Base-by-base conservation (phyloP, 305 asterid species). In the Solanum hybrid region DNA sequence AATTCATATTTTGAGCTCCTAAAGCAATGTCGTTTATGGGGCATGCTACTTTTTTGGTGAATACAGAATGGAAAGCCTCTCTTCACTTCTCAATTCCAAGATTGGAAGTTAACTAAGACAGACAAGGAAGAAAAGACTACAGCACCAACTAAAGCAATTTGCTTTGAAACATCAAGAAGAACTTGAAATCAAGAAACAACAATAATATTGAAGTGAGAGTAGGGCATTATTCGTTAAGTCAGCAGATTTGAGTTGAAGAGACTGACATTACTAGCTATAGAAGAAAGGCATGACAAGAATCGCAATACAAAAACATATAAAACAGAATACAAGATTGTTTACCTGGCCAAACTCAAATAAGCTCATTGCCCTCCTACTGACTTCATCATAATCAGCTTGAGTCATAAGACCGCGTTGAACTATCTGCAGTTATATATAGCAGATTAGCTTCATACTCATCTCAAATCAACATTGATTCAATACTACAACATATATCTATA, bases 311-410 rank as follows among this genome's bases (percentile, higher is more conserved):
- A 7, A 15, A 72, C 27, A n/a, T 17, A 27, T 87, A 87, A 80
- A 27, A 73, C 61, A 24, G 75, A 7, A 70, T 57, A 31, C 8
- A 68, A 33, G 80, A 45, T 27, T 68, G 9, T 79, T 73, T 91
- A 96, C 99, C 99, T 97, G 98, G 79, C 99, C 99, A 88, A 91
- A 97, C 79, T 96, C 96, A 32, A 97, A 97, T 90, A 97, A 93
- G 89, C 93, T 89, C 87, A 96, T 92, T 90, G 99, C 98, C 91
- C 95, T 98, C 87, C 90, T 92, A 89, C 99, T 96, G 87, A 95
- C 98, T 93, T 93, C 94, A 89, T 93, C 92, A 90, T 92, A 97
- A 89, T 97, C 98, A 79, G 95, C 96, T 93, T 91, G 95, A 90
- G 94, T 92, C 98, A 97, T 97, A 91, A 96, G 93, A 89, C 98